These are phyloP conservation scores for Stachybotrys elegans DNA, from an alignment of 2,329 filamentous ascomycete genomes.

Conservation along the genomic window DNA sequence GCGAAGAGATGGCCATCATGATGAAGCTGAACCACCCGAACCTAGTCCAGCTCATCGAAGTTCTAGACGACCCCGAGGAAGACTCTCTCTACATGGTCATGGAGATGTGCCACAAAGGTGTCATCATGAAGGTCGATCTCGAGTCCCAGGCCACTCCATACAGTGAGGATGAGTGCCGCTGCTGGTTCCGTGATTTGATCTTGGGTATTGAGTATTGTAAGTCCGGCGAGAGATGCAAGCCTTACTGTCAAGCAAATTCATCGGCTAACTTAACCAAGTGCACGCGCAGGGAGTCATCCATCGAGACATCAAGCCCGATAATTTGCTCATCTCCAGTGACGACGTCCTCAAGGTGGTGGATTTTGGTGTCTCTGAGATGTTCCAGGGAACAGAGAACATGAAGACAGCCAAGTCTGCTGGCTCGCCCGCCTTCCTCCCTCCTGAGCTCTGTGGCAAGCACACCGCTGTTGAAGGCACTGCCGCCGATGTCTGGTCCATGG, in stretches of 20 bases:
- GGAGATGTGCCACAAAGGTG: constrained; percentile 98
- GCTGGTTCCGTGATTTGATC: constrained; percentile 93
- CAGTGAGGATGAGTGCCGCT: constrained; percentile 72
- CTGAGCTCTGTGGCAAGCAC: constrained; percentile 85
- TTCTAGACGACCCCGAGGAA: constrained; percentile 90
- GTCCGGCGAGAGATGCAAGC: constrained; percentile 26
- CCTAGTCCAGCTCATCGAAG: constrained; percentile 87
- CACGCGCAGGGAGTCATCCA: constrained; percentile 94
- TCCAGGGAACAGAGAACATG: constrained; percentile 81
- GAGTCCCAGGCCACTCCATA: constrained; percentile 80
- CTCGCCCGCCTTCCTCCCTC: constrained; percentile 89
- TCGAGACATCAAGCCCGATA: constrained; percentile 96
- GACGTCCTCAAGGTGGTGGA: constrained; percentile 96
- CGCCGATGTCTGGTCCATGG: constrained; percentile 98
- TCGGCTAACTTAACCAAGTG: constrained; percentile 42
- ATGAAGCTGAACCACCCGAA: constrained; percentile 96
- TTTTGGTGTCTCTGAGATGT: constrained; percentile 99
- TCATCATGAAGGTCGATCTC: constrained; percentile 93
- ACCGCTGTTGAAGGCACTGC: constrained; percentile 83
- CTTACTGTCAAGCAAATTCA: neutral
- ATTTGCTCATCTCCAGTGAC: constrained; percentile 82
- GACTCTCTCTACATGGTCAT: constrained; percentile 98
- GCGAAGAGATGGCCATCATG: constrained; percentile 97
- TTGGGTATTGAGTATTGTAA: constrained; percentile 87
- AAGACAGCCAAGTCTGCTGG: constrained; percentile 88